Evolutionary conservation across 305 asterid species (phyloP).

Genomic region (Salvia sclarea): DNA sequence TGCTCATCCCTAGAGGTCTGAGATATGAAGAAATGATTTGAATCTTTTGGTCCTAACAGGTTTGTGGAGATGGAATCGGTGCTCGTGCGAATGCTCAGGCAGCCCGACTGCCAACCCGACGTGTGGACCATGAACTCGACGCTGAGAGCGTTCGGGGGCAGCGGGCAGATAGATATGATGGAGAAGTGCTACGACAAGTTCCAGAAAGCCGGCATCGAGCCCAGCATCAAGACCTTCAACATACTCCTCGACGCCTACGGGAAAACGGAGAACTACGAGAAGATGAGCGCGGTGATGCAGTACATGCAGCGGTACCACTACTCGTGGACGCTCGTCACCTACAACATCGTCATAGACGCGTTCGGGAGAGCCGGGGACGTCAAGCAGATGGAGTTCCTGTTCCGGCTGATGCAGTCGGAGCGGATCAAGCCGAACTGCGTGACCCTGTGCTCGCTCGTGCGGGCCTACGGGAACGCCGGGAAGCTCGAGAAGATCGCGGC

Average conservation of each 20-base stretch:
- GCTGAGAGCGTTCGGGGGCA: conserved; percentile 86
- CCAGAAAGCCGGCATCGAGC: conserved; percentile 78
- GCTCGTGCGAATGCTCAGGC: conserved; percentile 73
- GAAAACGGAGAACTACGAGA: conserved; percentile 68
- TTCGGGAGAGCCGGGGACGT: conserved; percentile 83
- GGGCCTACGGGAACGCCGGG: conserved; percentile 76
- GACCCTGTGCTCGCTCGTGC: conserved; percentile 76
- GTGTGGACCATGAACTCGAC: conserved; percentile 95
- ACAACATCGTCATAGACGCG: conserved; percentile 79
- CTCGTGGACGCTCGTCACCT: conserved; percentile 81
- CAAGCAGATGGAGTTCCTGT: conserved; percentile 77
- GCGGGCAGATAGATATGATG: conserved; percentile 87
- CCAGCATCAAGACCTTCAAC: conserved; percentile 84
- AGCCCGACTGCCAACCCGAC: conserved; percentile 71
- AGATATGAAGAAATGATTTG: neutral
- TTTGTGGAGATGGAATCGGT: conserved; percentile 78
- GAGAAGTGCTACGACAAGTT: conserved; percentile 87
- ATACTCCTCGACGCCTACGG: conserved; percentile 81
- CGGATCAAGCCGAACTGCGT: conserved; percentile 70
- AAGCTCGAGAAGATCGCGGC: conserved; percentile 58
- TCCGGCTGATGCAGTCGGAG: conserved; percentile 87
- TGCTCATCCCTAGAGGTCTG: neutral
- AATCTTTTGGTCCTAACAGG: conserved; percentile 43
- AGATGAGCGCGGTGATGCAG: conserved; percentile 87
- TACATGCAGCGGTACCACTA: conserved; percentile 86